Evolutionary conservation across 208 protist species (phyloP), one percentile per base, ranked within the genome.

Genomic region (Giardia muris): DNA sequence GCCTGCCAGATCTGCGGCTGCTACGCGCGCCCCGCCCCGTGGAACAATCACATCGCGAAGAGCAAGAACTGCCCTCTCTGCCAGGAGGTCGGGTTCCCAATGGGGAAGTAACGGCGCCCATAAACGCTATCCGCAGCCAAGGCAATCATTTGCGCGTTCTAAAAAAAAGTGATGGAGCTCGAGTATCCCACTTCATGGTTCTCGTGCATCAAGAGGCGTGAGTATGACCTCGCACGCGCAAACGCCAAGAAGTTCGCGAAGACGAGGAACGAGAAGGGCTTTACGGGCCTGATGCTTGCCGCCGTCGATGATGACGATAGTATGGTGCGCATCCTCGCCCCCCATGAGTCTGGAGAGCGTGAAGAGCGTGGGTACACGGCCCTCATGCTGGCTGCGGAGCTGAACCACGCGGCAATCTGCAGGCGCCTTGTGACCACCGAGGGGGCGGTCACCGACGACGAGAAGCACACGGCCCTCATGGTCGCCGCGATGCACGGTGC

Each of bases 61-160:
- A 90, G 42, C 4, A 90, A 90, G 87, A 90, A 45, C n/a, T 90
- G 87, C 87, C 87, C 87, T 47, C 45, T 90, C 1, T 90, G 87
- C n/a, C 45, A 45, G 2, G 87, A 90, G 43, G 1, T 90, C 1
- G 87, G 43, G 2, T 47, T 47, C 45, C 87, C 87, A 43, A 90
- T 90, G 43, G 44, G 87, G 4, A 90, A 90, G n/a, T 90, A 46
- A 90, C n/a, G n/a, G n/a, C n/a, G n/a, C n/a, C n/a, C n/a, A n/a
- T n/a, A n/a, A n/a, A n/a, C n/a, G n/a, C n/a, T n/a, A n/a, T n/a
- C n/a, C n/a, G n/a, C n/a, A n/a, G n/a, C n/a, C n/a, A n/a, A n/a
- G n/a, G n/a, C n/a, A n/a, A n/a, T n/a, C n/a, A n/a, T n/a, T n/a
- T n/a, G n/a, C n/a, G n/a, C n/a, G n/a, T n/a, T n/a, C n/a, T 76